phyloP scores from a whole-genome alignment of 2,329 filamentous ascomycete species.

The Sporothrix dimorphospora region DNA sequence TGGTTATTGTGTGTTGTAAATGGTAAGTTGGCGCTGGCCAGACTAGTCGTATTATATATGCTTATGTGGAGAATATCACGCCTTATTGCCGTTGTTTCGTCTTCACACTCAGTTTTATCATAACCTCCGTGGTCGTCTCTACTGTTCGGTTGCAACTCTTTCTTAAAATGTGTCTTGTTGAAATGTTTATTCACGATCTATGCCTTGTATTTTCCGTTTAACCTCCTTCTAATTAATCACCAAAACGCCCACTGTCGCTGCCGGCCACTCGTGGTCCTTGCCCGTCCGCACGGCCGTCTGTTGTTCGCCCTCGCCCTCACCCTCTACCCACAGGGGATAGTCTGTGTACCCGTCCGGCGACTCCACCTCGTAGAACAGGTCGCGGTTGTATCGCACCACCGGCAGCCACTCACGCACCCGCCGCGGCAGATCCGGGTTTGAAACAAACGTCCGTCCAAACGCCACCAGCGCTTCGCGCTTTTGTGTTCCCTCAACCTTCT shows the following conservation, averaged over 20 bases:
- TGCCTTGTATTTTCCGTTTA: too few relatives aligned
- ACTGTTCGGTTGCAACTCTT: too few relatives aligned
- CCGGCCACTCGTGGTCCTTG: slow-evolving; percentile 10
- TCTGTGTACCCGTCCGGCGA: slow-evolving; percentile 13
- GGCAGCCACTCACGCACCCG: slow-evolving; percentile 21
- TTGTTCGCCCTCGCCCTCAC: background rate
- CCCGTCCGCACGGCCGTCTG: background rate
- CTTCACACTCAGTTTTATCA: too few relatives aligned
- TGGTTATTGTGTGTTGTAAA: background rate
- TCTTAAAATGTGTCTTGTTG: too few relatives aligned
- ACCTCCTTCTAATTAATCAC: background rate
- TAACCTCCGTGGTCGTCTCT: too few relatives aligned
- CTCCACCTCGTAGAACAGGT: slow-evolving; percentile 21
- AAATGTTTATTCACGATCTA: background rate
- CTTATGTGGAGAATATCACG: background rate
- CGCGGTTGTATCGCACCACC: slow-evolving; percentile 19
- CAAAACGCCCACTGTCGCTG: slow-evolving; percentile 6
- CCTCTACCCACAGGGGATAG: background rate
- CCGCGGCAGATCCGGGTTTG: slow-evolving; percentile 22
- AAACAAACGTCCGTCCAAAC: slow-evolving; percentile 25
- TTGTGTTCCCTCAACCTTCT: background rate
- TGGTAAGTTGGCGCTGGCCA: background rate
- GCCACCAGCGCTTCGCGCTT: slow-evolving; percentile 12
- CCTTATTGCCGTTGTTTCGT: background rate
- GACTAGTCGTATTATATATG: background rate